phyloP scores from a whole-genome alignment of 768 basidiomycete species.

The Exidia glandulosa region DNA sequence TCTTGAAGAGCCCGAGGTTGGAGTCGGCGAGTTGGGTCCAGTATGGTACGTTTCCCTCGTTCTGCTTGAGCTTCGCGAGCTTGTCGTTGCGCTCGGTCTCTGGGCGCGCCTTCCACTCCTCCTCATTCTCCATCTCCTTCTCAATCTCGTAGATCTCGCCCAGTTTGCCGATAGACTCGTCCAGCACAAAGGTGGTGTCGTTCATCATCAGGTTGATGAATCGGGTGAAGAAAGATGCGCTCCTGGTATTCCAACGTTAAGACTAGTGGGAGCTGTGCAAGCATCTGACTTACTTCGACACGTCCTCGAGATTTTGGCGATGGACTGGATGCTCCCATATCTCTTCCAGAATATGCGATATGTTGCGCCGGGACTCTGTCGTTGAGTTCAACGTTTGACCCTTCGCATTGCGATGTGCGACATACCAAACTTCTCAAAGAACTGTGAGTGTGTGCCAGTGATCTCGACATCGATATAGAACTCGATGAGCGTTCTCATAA shows the following conservation, averaged over 20 bases:
- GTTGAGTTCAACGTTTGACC: not conserved
- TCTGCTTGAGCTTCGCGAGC: conserved; percentile 59
- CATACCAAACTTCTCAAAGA: conserved; percentile 96
- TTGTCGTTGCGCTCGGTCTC: conserved; percentile 73
- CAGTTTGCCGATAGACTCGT: conserved; percentile 86
- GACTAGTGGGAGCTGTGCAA: not conserved
- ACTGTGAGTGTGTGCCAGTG: conserved; percentile 95
- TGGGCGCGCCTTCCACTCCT: conserved; percentile 56
- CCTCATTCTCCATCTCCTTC: conserved; percentile 68
- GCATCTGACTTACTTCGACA: conserved; percentile 72
- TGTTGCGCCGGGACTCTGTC: conserved; percentile 52
- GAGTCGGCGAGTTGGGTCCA: conserved; percentile 81
- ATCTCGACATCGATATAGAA: conserved; percentile 98
- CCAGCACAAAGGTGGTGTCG: conserved; percentile 96
- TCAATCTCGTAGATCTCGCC: conserved; percentile 82
- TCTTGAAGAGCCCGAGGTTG: conserved; percentile 81
- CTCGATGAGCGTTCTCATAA: conserved; percentile 84
- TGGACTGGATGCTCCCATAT: conserved; percentile 89
- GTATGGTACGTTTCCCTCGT: conserved; percentile 76
- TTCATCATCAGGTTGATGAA: conserved; percentile 98
- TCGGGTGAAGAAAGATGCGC: conserved; percentile 86
- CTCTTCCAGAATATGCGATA: conserved; percentile 75
- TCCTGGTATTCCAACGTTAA: conserved; percentile 29
- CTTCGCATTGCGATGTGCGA: conserved; percentile 22
- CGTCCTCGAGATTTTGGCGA: conserved; percentile 70